Percentiles rank a stretch among this genome's conserved stretches.
phyloP scores from a whole-genome alignment of 2,329 filamentous ascomycete genomes.

The Xylariaceae sp. region DNA sequence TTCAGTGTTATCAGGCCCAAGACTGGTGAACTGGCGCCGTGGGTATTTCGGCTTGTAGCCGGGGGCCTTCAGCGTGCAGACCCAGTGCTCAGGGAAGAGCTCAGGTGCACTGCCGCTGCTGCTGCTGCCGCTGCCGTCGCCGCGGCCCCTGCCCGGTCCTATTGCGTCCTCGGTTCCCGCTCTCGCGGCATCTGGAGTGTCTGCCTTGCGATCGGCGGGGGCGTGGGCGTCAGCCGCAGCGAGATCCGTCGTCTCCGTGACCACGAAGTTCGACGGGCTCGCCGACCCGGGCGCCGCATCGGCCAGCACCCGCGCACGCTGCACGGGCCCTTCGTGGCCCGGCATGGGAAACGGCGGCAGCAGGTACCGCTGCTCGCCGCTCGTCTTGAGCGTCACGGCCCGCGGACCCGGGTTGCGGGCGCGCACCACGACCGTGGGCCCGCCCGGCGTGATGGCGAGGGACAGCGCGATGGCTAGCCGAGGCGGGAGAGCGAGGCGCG shows the following conservation, averaged over 20 bases:
- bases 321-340: not conserved
- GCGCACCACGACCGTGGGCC: not conserved
- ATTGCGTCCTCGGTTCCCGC: not conserved
- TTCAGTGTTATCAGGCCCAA: not conserved
- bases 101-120: too few species aligned
- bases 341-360: not conserved
- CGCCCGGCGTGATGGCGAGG: not conserved
- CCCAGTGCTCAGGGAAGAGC: not conserved
- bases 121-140: too few species aligned
- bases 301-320: not conserved
- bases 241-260: not conserved
- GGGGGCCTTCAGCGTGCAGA: not conserved
- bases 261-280: not conserved
- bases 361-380: not conserved
- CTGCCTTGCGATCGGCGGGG: too few species aligned
- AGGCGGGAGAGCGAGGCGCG: not conserved
- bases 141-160: not conserved
- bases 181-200: not conserved
- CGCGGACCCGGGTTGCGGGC: not conserved
- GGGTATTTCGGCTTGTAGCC: not conserved
- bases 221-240: not conserved
- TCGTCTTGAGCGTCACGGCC: not conserved
- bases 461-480: not conserved
- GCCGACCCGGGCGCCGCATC: not conserved
- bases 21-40: not conserved